Conservation (phyloP, 75 land plant genomes). For the Pseudotsuga menziesii region DNA sequence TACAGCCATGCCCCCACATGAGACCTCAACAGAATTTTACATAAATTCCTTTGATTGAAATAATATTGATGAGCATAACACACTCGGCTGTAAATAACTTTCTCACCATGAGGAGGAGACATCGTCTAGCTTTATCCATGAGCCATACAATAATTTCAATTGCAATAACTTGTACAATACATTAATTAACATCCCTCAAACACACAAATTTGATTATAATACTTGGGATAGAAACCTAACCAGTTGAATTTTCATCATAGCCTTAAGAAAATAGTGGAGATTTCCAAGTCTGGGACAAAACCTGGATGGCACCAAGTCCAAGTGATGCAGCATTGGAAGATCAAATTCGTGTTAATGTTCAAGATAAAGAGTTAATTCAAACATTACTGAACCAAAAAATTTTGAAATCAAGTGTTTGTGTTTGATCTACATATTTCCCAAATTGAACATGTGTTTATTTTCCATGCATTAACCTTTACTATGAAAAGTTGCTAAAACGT, state of each 20-base stretch:
- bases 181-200: neutral
- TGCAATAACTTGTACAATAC: conserved; percentile 46
- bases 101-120: conserved; percentile 72
- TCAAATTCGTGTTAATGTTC: conserved; percentile 5
- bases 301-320: conserved; percentile 76
- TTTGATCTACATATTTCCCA: neutral
- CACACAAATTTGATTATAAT: too few relatives aligned
- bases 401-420: neutral
- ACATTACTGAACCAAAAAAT: neutral
- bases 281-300: neutral
- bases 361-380: neutral
- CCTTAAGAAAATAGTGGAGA: too few relatives aligned
- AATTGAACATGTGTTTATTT: neutral
- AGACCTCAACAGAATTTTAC: neutral
- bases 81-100: neutral
- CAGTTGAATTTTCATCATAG: too few relatives aligned
- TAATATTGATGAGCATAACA: neutral
- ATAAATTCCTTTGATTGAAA: neutral
- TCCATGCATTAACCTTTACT: neutral
- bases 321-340: conserved; percentile 48
- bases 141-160: conserved; percentile 65
- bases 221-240: too few relatives aligned
- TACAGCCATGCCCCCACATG: conserved; percentile 7
- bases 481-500: neutral
- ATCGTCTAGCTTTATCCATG: conserved; percentile 71